Conservation (phyloP, 169 alveolate species). For the Eimeria zaria region DNA sequence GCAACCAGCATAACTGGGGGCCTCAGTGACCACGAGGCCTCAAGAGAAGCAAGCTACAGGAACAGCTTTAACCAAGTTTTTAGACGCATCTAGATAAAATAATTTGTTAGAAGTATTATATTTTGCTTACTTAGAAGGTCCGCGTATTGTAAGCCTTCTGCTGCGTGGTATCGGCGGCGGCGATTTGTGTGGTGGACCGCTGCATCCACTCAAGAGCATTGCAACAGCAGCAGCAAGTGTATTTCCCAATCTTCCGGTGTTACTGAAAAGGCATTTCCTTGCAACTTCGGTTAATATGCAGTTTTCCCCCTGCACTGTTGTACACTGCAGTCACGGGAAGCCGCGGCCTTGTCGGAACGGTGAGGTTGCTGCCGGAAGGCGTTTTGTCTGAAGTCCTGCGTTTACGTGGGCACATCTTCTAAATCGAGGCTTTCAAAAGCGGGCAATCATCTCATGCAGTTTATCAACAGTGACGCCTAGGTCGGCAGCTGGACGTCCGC, state of each 20-base stretch:
- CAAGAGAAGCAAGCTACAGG: neutral
- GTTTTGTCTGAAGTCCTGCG: neutral
- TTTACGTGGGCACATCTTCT: neutral
- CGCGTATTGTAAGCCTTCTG: neutral
- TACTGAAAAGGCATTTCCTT: neutral
- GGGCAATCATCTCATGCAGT: neutral
- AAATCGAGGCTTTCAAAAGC: neutral
- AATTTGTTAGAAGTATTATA: neutral
- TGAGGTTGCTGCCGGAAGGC: conserved; percentile 1
- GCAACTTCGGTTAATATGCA: neutral
- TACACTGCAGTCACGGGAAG: neutral
- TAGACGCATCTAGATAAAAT: neutral
- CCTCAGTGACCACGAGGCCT: conserved; percentile 44
- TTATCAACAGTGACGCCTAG: neutral
- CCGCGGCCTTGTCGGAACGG: neutral
- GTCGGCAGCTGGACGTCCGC: neutral
- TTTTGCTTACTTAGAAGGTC: neutral
- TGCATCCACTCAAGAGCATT: neutral
- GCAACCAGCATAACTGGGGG: neutral
- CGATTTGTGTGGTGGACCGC: conserved; percentile 4
- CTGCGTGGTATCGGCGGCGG: neutral
- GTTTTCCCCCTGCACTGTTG: neutral
- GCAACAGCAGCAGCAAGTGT: neutral
- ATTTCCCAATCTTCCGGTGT: neutral
- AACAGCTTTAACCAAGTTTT: neutral